These are phyloP conservation scores for Entelexis paramagnoliae DNA, from an alignment of 1,139 yeast genomes.

Conservation along the genomic window DNA sequence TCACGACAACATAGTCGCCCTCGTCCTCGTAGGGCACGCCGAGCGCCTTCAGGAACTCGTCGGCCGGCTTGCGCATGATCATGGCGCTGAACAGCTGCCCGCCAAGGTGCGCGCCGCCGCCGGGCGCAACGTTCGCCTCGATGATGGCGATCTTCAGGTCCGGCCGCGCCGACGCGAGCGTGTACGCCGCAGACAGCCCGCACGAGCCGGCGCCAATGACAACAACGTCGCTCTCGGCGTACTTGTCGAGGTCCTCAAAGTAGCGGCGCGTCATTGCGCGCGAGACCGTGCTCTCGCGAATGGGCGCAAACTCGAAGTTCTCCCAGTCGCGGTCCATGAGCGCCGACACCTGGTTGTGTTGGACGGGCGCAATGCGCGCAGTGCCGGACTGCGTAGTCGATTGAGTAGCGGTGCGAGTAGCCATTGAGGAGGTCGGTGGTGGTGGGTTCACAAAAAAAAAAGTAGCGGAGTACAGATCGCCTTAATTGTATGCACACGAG, in stretches of 20 bases:
- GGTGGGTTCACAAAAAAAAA: too few species aligned
- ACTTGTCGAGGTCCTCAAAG: constrained; percentile 62
- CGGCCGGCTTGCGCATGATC: constrained; percentile 73
- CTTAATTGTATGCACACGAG: not conserved
- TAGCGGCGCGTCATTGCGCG: constrained; percentile 74
- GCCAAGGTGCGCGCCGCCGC: constrained; percentile 75
- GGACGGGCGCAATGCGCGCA: constrained; percentile 13
- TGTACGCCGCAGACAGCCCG: constrained; percentile 66
- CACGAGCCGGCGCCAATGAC: constrained; percentile 75
- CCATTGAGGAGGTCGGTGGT: not conserved
- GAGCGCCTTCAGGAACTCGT: constrained; percentile 53
- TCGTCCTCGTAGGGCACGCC: constrained; percentile 65
- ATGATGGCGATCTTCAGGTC: constrained; percentile 65
- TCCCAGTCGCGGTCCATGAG: constrained; percentile 45
- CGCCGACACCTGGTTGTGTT: constrained; percentile 14
- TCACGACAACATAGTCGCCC: constrained; percentile 70
- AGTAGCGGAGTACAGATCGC: not conserved
- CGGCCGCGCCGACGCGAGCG: constrained; percentile 63
- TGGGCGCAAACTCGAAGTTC: constrained; percentile 56
- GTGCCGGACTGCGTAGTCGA: constrained; percentile 1
- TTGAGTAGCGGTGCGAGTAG: constrained; percentile 8
- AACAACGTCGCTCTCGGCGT: constrained; percentile 64
- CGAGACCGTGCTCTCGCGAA: constrained; percentile 71
- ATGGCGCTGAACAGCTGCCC: constrained; percentile 73
- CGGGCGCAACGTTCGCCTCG: constrained; percentile 66